phyloP scores from a whole-genome alignment of 257 asterid species.

The Verbena officinalis region DNA sequence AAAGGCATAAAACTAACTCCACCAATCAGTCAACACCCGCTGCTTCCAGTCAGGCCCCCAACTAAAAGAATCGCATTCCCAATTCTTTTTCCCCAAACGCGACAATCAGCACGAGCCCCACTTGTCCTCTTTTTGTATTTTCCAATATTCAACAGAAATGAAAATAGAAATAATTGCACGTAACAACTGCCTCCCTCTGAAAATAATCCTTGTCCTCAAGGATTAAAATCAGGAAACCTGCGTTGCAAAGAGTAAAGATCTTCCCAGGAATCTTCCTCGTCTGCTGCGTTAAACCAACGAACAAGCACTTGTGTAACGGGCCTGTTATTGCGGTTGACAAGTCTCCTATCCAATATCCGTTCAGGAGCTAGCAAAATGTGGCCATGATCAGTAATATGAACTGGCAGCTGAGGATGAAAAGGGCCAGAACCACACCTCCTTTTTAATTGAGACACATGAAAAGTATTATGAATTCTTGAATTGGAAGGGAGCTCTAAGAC shows the following conservation, averaged over 20 bases:
- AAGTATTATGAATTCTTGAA: not conserved
- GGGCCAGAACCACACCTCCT: not conserved
- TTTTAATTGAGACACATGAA: not conserved
- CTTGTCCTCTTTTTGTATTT: no score
- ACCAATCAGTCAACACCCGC: no score
- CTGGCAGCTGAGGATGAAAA: not conserved
- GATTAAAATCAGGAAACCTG: not conserved
- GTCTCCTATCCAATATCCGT: not conserved
- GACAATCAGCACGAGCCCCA: no score
- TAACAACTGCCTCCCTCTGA: not conserved
- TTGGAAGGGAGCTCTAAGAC: not conserved
- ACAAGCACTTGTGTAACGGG: not conserved
- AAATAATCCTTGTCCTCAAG: no score
- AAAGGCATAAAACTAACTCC: no score
- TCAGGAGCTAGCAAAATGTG: not conserved
- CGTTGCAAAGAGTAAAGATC: not conserved
- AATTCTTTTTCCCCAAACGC: no score
- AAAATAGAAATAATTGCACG: no score
- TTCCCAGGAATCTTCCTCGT: not conserved
- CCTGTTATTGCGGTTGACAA: not conserved
- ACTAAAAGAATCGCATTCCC: no score
- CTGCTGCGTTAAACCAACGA: not conserved
- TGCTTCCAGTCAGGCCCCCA: no score
- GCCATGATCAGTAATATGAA: not conserved
- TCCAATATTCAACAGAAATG: no score